Evolutionary conservation across 2,329 filamentous ascomycete genomes (phyloP), one percentile per base, ranked within the genome.

Genomic region (Fonsecaea pedrosoi): DNA sequence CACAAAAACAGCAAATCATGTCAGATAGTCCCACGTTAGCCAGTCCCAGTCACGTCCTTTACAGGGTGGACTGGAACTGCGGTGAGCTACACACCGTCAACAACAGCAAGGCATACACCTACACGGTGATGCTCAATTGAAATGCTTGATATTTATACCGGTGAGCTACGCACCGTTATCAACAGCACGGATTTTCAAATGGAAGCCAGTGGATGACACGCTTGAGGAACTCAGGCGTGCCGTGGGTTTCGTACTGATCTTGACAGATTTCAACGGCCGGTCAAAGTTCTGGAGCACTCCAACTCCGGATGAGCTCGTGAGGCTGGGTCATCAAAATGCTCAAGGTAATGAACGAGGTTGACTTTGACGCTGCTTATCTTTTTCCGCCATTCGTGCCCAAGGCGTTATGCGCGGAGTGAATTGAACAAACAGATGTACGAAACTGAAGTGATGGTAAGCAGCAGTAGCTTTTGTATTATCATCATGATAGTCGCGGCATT

Each of bases 1-100:
- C 68, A 63, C 60, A 70, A 70, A 70, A 68, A 54, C 60, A 63
- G 62, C 62, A 65, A 61, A 37, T 70, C 62, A 61, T 67, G 65
- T 69, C 68, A 69, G 35, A 65, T 69, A 69, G 68, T 56, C 25
- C 45, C 25, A 54, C 63, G 56, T 62, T 67, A 62, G 54, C 32
- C 55, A 58, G 25, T 42, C 34, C 55, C 60, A 35, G 56, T 12
- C 58, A 18, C 25, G 25, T 25, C 38, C 62, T 15, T 35, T 54
- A 32, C 18, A 50, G 15, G 18, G 30, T 38, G 25, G 34, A 21
- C 30, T 30, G 62, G 67, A 18, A 53, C 48, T 60, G 48, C 54
- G 62, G 62, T 68, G 62, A 65, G 66, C 66, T 68, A 50, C 66
- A 10, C 66, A 68, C 66, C 66, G 63, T 62, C 37, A 68, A 62